These are phyloP conservation scores for Pisolithus thermaeus DNA, from an alignment of 1,284 basidiomycete species.

Conservation along the genomic window DNA sequence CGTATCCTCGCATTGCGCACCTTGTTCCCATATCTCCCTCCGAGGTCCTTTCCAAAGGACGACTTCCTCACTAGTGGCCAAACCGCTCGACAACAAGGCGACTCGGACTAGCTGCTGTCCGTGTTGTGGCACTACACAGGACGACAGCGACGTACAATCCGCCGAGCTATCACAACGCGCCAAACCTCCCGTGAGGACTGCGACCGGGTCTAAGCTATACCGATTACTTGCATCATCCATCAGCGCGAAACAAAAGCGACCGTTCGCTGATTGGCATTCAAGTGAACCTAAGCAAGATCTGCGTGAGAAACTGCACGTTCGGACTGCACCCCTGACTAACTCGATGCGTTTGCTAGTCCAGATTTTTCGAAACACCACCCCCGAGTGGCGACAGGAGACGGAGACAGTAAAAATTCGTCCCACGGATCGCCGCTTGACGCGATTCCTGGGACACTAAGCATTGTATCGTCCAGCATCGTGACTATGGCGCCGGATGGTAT, in stretches of 20 bases:
- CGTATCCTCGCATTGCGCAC: slow-evolving; percentile 31
- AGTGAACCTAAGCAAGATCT: slow-evolving; percentile 16
- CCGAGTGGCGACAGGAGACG: slow-evolving; percentile 13
- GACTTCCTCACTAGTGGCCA: slow-evolving; percentile 16
- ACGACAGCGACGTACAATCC: slow-evolving; percentile 32
- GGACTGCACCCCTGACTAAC: slow-evolving; percentile 14
- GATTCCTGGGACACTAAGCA: slow-evolving; percentile 27
- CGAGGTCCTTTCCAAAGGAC: slow-evolving; percentile 66
- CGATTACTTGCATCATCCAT: slow-evolving; percentile 16
- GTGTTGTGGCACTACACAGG: slow-evolving; percentile 44
- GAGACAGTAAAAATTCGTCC: slow-evolving; percentile 38
- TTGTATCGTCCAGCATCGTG: slow-evolving; percentile 51
- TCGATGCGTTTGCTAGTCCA: slow-evolving; percentile 6
- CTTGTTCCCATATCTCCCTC: slow-evolving; percentile 64
- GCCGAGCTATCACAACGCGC: slow-evolving; percentile 30
- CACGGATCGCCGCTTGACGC: slow-evolving; percentile 34
- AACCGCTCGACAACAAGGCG: slow-evolving; percentile 22
- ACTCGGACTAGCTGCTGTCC: slow-evolving; percentile 47
- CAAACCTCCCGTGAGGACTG: slow-evolving; percentile 36
- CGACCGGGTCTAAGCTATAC: slow-evolving; percentile 52
- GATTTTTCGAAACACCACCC: slow-evolving; percentile 56
- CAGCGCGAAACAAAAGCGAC: slow-evolving; percentile 42
- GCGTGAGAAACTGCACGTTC: slow-evolving; percentile 11
- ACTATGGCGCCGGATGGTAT: slow-evolving; percentile 50
- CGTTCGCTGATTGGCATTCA: slow-evolving; percentile 5